Conservation (phyloP, 2,329 filamentous ascomycete genomes). For the Fusarium goolgardi region DNA sequence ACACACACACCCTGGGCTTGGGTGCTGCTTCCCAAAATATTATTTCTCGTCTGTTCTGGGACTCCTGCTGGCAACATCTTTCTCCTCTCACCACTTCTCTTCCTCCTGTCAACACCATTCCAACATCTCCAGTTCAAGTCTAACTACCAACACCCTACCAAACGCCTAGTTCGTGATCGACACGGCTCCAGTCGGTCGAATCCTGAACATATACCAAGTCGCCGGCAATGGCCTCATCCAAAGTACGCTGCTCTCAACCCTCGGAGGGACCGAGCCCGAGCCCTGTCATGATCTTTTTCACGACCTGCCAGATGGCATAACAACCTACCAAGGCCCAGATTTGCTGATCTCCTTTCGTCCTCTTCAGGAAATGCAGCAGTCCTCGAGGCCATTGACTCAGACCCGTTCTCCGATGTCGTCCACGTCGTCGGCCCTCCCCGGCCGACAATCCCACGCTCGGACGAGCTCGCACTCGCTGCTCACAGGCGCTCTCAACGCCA, state of each 20-base stretch:
- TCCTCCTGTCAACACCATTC: constrained; percentile 32
- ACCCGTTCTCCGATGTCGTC: constrained; percentile 70
- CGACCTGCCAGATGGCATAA: constrained; percentile 48
- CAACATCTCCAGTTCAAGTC: constrained; percentile 30
- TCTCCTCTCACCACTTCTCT: constrained; percentile 44
- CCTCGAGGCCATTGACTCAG: constrained; percentile 74
- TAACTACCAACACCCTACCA: constrained; percentile 40
- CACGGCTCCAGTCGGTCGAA: constrained; percentile 50
- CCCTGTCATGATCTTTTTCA: constrained; percentile 43
- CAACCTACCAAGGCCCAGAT: constrained; percentile 50
- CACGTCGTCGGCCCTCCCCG: constrained; percentile 68
- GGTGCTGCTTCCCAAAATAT: constrained; percentile 54
- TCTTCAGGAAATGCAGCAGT: constrained; percentile 71
- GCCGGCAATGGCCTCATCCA: constrained; percentile 71
- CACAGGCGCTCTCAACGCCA: constrained; percentile 78
- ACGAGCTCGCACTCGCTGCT: constrained; percentile 86
- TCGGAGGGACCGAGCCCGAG: constrained; percentile 41
- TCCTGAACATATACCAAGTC: constrained; percentile 51
- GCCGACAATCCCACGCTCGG: constrained; percentile 74
- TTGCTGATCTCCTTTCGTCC: constrained; percentile 50
- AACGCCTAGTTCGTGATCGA: constrained; percentile 48
- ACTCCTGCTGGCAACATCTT: constrained; percentile 42
- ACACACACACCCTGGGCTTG: constrained; percentile 47
- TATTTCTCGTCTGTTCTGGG: constrained; percentile 53
- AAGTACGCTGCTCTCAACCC: constrained; percentile 59